Percentiles rank a stretch among this genome's conserved stretches.
Conservation (phyloP, 345 rosid genomes). For the Linum trigynum region DNA sequence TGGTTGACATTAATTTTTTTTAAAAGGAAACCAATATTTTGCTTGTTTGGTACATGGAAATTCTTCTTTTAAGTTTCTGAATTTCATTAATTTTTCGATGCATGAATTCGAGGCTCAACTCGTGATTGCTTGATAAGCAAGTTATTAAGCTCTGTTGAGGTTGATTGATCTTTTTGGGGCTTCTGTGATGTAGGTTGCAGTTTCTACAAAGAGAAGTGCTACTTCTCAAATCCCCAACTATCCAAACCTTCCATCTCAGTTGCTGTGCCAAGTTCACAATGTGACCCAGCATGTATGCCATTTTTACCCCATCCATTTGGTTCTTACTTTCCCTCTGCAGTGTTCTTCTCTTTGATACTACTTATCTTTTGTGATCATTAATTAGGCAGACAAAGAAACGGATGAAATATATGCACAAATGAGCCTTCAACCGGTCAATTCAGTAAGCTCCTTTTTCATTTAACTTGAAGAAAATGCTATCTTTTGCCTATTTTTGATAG, state of each 20-base stretch:
- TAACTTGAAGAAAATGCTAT: not conserved
- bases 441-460: conserved; percentile 39
- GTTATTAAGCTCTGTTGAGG: not conserved
- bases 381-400: conserved; percentile 87
- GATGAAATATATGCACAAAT: conserved; percentile 95
- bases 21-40: no score
- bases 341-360: not conserved
- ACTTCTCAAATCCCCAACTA: conserved; percentile 90
- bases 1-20: no score
- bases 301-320: not conserved
- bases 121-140: no score
- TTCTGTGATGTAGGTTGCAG: conserved; percentile 51
- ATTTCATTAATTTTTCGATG: no score
- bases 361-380: not conserved
- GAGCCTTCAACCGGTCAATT: conserved; percentile 89
- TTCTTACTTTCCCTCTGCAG: not conserved
- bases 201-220: conserved; percentile 79
- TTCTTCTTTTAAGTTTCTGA: no score
- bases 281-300: conserved; percentile 70
- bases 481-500: not conserved
- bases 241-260: conserved; percentile 89
- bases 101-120: no score
- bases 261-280: conserved; percentile 95
- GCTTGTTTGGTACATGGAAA: no score
- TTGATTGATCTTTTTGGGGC: not conserved